A percentile compares a stretch with the other conserved stretches of the same genome.
Evolutionary conservation across 352 stramenopile genomes (phyloP).

Genomic region (Phytophthora tubulina): DNA sequence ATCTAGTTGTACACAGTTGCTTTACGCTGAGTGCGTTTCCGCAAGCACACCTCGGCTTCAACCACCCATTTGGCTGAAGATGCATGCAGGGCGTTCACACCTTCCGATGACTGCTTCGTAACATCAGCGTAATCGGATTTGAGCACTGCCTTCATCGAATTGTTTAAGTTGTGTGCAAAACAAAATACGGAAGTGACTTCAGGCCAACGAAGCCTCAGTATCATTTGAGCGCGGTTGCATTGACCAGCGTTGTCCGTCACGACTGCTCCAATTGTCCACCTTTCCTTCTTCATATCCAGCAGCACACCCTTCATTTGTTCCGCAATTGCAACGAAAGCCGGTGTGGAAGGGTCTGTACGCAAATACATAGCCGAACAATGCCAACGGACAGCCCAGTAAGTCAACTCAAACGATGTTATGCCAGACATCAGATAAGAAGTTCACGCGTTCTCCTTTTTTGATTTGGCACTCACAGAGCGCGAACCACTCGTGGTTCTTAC

Average conservation of each 20-base stretch:
- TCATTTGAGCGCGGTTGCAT: conserved; percentile 1
- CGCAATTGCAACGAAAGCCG: conserved; percentile 1
- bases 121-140: conserved; percentile 12
- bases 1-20: conserved; percentile 11
- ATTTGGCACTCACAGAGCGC: neutral
- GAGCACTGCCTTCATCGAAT: conserved; percentile 13
- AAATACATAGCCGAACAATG: neutral
- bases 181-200: conserved; percentile 10
- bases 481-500: neutral
- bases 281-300: neutral
- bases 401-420: conserved; percentile 13
- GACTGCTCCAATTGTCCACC: conserved; percentile 2
- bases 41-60: conserved; percentile 13
- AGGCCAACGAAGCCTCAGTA: conserved; percentile 24
- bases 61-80: conserved; percentile 19
- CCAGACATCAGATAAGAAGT: conserved; percentile 23
- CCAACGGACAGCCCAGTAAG: conserved; percentile 15
- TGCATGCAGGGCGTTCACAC: conserved; percentile 10
- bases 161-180: conserved; percentile 18
- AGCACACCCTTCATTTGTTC: conserved; percentile 20
- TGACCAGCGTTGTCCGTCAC: neutral
- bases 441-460: neutral
- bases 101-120: conserved; percentile 13
- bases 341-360: conserved; percentile 1
- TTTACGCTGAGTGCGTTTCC: neutral